These are phyloP conservation scores for Choiromyces venosus DNA, from an alignment of 495 filamentous ascomycete genomes.

Conservation along the genomic window DNA sequence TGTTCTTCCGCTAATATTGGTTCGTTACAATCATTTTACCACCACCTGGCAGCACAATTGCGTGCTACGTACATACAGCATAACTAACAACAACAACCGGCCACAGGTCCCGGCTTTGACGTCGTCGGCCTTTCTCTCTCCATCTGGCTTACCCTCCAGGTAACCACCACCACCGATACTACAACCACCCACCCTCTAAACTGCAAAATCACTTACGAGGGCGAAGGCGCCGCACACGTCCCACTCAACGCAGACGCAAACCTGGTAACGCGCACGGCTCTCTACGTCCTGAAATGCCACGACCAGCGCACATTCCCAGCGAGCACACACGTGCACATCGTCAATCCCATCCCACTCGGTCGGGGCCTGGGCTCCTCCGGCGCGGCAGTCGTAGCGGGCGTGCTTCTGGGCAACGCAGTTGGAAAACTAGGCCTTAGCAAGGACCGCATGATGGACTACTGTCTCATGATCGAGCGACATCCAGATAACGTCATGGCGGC, in stretches of 20 bases:
- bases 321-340: constrained; percentile 85
- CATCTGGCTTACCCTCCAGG: constrained; percentile 77
- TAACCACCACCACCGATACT: constrained; percentile 52
- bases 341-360: constrained; percentile 86
- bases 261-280: constrained; percentile 80
- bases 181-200: constrained; percentile 59
- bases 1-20: constrained; percentile 95
- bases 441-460: constrained; percentile 85
- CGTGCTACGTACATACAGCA: constrained; percentile 6
- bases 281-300: constrained; percentile 91
- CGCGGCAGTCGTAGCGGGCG: constrained; percentile 89
- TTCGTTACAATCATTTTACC: constrained; percentile 16
- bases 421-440: constrained; percentile 72
- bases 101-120: constrained; percentile 76
- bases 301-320: constrained; percentile 70
- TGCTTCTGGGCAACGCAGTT: constrained; percentile 83
- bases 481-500: constrained; percentile 96
- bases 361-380: constrained; percentile 87
- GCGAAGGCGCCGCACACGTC: constrained; percentile 68
- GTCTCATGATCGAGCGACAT: constrained; percentile 94
- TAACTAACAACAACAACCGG: background rate
- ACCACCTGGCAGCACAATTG: background rate
- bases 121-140: constrained; percentile 91
- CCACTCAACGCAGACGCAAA: constrained; percentile 72
- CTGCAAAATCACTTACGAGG: constrained; percentile 84